Base-by-base conservation (phyloP, 2,329 filamentous ascomycete genomes). In the Ambrosiella xylebori region DNA sequence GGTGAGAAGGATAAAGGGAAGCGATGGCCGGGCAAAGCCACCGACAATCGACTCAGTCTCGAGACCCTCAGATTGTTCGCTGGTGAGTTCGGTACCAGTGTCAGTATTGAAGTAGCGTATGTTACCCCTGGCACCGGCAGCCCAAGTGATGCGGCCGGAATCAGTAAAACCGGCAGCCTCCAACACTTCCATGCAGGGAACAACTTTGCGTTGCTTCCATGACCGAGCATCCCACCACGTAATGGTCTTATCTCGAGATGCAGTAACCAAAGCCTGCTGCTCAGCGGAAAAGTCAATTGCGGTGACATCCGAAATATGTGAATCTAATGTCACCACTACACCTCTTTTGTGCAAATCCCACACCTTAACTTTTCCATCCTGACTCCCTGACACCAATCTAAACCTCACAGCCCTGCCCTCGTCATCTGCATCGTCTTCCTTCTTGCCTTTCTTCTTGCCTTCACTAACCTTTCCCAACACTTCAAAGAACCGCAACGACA, bases 281-380 rank as follows among this genome's bases (percentile, higher is more conserved):
- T 82, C 73, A 0, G 81, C 69, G 4, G 86, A 93, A 68, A 86
- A 98, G 64, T 93, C 86, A 54, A 98, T 69, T 56, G 82, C 83
- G 64, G 89, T 84, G n/a, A 98, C 87, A 63, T 97, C 87, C 8
- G 93, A 97, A 19, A 95, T 89, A 67, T 98, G 94, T 0, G 89
- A 93, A 61, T 97, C 89, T 38, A 95, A 74, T 15, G 83, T 82
- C 17, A 87, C 86, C 19, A 88, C 75, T 60, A 84, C 83, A 62
- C 80, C 86, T 58, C 87, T 80, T 71, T 88, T 94, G 70, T 90
- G 82, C 59, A 98, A 72, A 71, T 97, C 87, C 87, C 90, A 98
- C 19, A 98, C 79, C 17, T 87, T 79, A 57, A 98, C 79, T 66
- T 91, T 94, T 38, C 93, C 93, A 68, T 97, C 91, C 69, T 98